phyloP scores from a whole-genome alignment of 352 stramenopile species.

The Pythium folliculosum region DNA sequence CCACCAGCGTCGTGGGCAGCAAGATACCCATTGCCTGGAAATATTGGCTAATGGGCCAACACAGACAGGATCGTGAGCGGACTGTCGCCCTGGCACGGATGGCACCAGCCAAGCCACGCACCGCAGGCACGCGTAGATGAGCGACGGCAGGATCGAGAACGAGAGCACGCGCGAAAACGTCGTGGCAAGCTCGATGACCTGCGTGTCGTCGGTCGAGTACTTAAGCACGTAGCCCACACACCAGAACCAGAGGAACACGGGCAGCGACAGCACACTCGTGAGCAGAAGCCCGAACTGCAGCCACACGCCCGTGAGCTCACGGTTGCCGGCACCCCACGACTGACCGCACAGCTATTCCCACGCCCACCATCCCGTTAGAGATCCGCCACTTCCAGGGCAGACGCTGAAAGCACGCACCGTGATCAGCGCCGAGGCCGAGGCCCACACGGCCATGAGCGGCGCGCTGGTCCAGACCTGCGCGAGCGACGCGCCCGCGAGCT shows the following conservation, averaged over 20 bases:
- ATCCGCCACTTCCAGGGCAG: no score
- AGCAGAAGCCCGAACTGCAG: constrained; percentile 68
- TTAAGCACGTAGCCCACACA: constrained; percentile 58
- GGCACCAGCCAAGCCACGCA: constrained; percentile 11
- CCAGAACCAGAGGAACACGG: constrained; percentile 75
- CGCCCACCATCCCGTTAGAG: background rate
- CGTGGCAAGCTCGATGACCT: constrained; percentile 56
- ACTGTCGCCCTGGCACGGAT: background rate
- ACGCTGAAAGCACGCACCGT: no score
- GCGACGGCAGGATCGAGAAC: constrained; percentile 55
- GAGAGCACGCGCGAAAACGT: constrained; percentile 65
- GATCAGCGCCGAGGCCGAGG: constrained; percentile 59
- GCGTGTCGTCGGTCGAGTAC: constrained; percentile 60
- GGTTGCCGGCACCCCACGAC: constrained; percentile 67
- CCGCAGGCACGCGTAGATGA: constrained; percentile 69
- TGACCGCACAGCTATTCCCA: constrained; percentile 60
- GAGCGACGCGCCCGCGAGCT: constrained; percentile 72
- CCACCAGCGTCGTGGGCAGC: constrained; percentile 65
- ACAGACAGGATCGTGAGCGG: background rate
- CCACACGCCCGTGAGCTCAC: constrained; percentile 72
- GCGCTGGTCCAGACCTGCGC: constrained; percentile 69
- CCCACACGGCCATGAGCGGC: constrained; percentile 66
- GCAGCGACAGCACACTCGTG: constrained; percentile 53
- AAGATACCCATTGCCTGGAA: constrained; percentile 70
- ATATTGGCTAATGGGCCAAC: constrained; percentile 50